phyloP scores from a whole-genome alignment of 106 monocot genomes.

The Platanthera guangdongensis region DNA sequence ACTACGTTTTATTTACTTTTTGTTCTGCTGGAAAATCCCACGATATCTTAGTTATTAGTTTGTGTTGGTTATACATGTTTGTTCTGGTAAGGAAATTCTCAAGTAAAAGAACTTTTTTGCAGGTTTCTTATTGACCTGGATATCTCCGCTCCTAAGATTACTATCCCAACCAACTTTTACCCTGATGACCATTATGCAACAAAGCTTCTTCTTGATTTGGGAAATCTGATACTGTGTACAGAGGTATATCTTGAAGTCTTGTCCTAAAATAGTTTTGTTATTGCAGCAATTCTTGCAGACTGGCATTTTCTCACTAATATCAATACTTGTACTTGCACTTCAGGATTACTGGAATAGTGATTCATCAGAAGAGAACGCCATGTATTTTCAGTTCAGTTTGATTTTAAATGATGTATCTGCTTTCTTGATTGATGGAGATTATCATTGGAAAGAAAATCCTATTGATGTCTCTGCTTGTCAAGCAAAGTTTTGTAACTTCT shows the following conservation, averaged over 20 bases:
- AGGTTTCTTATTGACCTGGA: conserved; percentile 92
- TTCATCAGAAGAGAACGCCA: conserved; percentile 44
- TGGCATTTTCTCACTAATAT: neutral
- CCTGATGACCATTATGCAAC: conserved; percentile 63
- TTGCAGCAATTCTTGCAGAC: conserved; percentile 2
- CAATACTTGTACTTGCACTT: conserved; percentile 8
- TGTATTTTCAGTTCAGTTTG: conserved; percentile 83
- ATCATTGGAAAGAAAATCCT: conserved; percentile 52
- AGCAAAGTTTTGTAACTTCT: conserved; percentile 16
- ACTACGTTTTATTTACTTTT: too few species aligned
- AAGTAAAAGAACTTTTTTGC: neutral
- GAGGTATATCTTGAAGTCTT: conserved; percentile 32
- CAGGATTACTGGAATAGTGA: conserved; percentile 66
- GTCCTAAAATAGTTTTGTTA: neutral
- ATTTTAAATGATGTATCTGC: conserved; percentile 95
- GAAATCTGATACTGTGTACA: conserved; percentile 72
- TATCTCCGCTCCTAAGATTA: conserved; percentile 97
- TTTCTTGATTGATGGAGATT: conserved; percentile 90
- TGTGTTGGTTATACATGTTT: too few species aligned
- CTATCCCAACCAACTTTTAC: conserved; percentile 75
- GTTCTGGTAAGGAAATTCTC: neutral
- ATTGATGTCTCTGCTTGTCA: conserved; percentile 9
- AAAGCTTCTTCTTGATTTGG: conserved; percentile 83
- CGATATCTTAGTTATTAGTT: too few species aligned
- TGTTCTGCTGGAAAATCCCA: too few species aligned